phyloP scores from a whole-genome alignment of 169 alveolate genomes.

The Plasmodium coatneyi region DNA sequence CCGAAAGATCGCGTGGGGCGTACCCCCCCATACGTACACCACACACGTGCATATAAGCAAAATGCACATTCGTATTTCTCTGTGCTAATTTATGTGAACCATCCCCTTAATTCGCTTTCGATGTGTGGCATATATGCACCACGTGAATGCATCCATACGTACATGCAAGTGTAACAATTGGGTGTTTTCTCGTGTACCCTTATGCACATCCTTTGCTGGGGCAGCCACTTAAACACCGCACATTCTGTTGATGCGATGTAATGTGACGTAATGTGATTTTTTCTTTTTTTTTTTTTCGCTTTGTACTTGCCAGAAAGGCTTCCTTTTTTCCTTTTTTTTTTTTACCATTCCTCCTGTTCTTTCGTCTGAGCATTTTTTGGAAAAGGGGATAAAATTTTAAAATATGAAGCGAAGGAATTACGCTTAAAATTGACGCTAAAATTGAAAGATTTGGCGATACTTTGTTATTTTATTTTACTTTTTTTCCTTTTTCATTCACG shows the following conservation, averaged over 20 bases:
- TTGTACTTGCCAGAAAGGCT: no score
- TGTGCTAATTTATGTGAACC: neutral
- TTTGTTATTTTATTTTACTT: neutral
- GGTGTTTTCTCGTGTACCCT: neutral
- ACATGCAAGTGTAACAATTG: neutral
- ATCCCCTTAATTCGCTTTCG: neutral
- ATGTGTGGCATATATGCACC: neutral
- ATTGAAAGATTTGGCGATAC: neutral
- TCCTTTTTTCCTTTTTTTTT: neutral
- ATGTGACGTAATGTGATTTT: neutral
- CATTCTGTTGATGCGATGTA: neutral
- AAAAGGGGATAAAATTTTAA: neutral
- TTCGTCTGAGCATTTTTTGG: slow-evolving; percentile 10
- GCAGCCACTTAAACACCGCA: neutral
- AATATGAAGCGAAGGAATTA: neutral
- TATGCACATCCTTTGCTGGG: neutral
- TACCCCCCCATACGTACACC: neutral
- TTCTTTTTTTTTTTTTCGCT: neutral
- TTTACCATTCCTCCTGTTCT: neutral
- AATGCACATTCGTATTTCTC: neutral
- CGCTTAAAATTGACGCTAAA: neutral
- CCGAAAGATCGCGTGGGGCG: neutral
- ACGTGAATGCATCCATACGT: neutral
- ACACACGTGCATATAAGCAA: neutral
- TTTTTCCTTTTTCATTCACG: neutral